Evolutionary conservation across 495 filamentous ascomycete genomes (phyloP), one percentile per base, ranked within the genome.

Genomic region (Xylaria scruposa): DNA sequence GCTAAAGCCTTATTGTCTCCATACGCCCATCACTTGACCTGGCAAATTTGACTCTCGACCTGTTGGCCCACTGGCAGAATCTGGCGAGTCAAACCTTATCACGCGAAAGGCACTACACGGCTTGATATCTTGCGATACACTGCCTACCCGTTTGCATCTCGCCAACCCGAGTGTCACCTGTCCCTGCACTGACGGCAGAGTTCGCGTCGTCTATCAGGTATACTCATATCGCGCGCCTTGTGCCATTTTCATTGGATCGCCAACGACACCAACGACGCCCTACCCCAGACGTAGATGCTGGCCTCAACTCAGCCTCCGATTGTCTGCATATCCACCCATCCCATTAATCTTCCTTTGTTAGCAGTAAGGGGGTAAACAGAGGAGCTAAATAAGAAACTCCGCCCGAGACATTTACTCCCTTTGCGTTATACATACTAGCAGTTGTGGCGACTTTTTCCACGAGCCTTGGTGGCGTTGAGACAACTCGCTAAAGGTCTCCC

Each of bases 251-350:
- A 54, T 62, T 54, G 60, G 59, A 40, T 33, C 17, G 21, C 19
- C 53, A 46, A 38, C 53, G 26, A 47, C 17, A 15, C 19, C 53
- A 46, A 38, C 53, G 26, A 47, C 62, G 21, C 47, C 59, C 49
- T 70, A 64, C 59, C 68, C 68, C 59, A 19, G 68, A 63, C 59
- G 59, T 64, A 60, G 68, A 64, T 64, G 21, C 68, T 21, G 59
- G 68, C 59, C 59, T 70, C 60, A 17, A 44, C 60, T 70, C 68
- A 70, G 68, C 68, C 68, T 70, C 60, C 38, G 46, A 53, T 47
- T 67, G 6, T 44, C 47, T 49, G 2, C 47, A 51, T 56, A 24
- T 49, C 63, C 31, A 67, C 44, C 31, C 29, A 44, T 24, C 65
- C 19, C 51, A 51, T 51, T 44, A 4, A 56, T 40, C 68, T 44